Percentiles rank a stretch among this genome's conserved stretches.
Conservation (phyloP, 257 asterid species). For the Anisodus acutangulus region DNA sequence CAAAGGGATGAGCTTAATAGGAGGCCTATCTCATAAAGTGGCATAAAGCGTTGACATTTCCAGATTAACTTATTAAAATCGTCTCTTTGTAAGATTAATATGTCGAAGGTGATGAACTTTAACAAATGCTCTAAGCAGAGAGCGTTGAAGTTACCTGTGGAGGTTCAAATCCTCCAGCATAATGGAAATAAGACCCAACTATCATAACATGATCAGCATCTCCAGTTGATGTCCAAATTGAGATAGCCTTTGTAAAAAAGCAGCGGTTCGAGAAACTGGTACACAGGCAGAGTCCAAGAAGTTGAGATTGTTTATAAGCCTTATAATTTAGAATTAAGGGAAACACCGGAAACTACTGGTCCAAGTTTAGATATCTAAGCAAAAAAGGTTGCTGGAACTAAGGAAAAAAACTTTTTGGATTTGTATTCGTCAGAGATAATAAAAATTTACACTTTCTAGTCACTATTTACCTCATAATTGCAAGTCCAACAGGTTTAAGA, state of each 20-base stretch:
- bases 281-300: slow-evolving; percentile 32
- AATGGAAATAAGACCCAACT: slow-evolving; percentile 94
- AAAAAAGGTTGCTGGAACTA: not conserved
- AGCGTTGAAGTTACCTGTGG: slow-evolving; percentile 68
- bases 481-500: slow-evolving; percentile 94
- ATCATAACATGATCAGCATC: slow-evolving; percentile 89
- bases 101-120: slow-evolving; percentile 21
- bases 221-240: slow-evolving; percentile 97
- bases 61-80: not conserved
- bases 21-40: not conserved
- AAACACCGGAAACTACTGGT: not conserved
- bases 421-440: not conserved
- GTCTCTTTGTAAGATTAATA: not conserved
- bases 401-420: not conserved
- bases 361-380: not conserved
- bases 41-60: not conserved
- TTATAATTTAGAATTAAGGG: not conserved
- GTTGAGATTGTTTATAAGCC: slow-evolving; percentile 7
- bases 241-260: slow-evolving; percentile 95
- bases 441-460: not conserved
- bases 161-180: slow-evolving; percentile 95
- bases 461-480: slow-evolving; percentile 67
- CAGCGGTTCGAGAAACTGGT: slow-evolving; percentile 94
- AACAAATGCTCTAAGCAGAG: slow-evolving; percentile 11
- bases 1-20: not conserved